Evolutionary conservation across 1,139 yeast species (phyloP).

Genomic region (Geotrichum candidum): DNA sequence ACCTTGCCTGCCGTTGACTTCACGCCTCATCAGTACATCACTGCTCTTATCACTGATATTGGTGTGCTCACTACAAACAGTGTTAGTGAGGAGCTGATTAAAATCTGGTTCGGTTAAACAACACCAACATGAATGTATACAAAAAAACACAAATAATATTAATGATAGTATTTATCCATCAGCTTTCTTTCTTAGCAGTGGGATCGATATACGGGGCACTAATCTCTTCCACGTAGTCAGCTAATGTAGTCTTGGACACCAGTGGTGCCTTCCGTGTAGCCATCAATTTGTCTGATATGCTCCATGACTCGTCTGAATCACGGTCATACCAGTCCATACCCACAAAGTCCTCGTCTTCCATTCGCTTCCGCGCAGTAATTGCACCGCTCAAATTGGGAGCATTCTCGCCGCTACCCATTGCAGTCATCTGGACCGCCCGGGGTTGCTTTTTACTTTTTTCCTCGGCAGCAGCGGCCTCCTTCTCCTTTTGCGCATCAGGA

Average conservation of each 20-base stretch:
- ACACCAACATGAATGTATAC: background rate
- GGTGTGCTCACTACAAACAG: conserved; percentile 97
- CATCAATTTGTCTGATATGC: conserved; percentile 33
- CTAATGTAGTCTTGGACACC: conserved; percentile 24
- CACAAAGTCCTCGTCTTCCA: conserved; percentile 65
- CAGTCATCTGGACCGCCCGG: conserved; percentile 69
- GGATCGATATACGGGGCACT: conserved; percentile 18
- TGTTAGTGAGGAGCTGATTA: conserved; percentile 93
- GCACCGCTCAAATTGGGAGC: conserved; percentile 74
- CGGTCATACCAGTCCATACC: conserved; percentile 46
- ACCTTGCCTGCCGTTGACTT: conserved; percentile 65
- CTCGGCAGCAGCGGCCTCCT: conserved; percentile 26
- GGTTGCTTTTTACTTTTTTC: conserved; percentile 44
- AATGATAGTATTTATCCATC: conserved; percentile 1
- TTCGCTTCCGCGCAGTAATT: conserved; percentile 60
- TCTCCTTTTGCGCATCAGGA: conserved; percentile 33
- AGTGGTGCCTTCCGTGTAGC: conserved; percentile 23
- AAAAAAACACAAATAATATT: background rate
- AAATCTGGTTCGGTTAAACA: conserved; percentile 86
- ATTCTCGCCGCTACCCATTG: conserved; percentile 56
- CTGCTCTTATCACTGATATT: conserved; percentile 91
- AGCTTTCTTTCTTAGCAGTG: conserved; percentile 7
- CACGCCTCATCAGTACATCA: conserved; percentile 92
- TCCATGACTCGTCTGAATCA: conserved; percentile 37
- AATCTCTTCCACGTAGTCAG: conserved; percentile 27